These are phyloP conservation scores for Talaromyces sp. DNA, from an alignment of 2,329 filamentous ascomycete genomes.

Conservation along the genomic window DNA sequence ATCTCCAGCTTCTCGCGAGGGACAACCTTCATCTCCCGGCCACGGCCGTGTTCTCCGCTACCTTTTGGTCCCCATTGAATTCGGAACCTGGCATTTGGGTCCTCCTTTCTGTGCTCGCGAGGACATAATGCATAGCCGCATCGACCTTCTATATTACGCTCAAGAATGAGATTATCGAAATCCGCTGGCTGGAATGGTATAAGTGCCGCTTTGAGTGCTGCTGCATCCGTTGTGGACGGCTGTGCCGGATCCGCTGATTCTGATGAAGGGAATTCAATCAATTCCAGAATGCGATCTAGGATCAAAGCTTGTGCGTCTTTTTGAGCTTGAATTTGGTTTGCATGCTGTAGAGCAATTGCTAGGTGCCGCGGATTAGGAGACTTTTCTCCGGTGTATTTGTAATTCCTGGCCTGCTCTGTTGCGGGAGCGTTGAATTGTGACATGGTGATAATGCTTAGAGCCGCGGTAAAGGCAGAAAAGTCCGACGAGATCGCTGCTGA, in stretches of 20 bases:
- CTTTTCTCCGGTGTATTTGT: constrained; percentile 28
- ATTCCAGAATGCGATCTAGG: constrained; percentile 63
- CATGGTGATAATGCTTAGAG: neutral
- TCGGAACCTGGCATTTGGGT: constrained; percentile 61
- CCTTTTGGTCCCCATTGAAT: constrained; percentile 56
- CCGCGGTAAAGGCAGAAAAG: neutral
- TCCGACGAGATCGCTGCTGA: neutral
- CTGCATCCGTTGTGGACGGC: constrained; percentile 56
- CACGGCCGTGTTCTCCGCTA: constrained; percentile 39
- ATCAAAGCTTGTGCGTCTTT: constrained; percentile 74
- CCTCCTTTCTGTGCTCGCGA: constrained; percentile 54
- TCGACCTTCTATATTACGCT: constrained; percentile 74
- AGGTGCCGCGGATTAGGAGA: constrained; percentile 38
- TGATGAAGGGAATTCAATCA: constrained; percentile 59
- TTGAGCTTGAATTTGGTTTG: constrained; percentile 72
- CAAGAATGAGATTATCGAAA: constrained; percentile 81
- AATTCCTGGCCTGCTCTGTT: constrained; percentile 20
- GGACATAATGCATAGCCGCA: constrained; percentile 84
- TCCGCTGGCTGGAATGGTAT: constrained; percentile 76
- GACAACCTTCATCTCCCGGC: constrained; percentile 60
- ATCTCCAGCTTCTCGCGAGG: constrained; percentile 67
- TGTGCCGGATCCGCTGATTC: constrained; percentile 47
- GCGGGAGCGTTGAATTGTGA: neutral
- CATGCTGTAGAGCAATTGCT: constrained; percentile 74
- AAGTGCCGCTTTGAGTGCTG: constrained; percentile 61